Percentiles rank a stretch among this genome's conserved stretches.
These are phyloP conservation scores for Linaria vulgaris DNA, from an alignment of 257 asterid species.

Conservation along the genomic window DNA sequence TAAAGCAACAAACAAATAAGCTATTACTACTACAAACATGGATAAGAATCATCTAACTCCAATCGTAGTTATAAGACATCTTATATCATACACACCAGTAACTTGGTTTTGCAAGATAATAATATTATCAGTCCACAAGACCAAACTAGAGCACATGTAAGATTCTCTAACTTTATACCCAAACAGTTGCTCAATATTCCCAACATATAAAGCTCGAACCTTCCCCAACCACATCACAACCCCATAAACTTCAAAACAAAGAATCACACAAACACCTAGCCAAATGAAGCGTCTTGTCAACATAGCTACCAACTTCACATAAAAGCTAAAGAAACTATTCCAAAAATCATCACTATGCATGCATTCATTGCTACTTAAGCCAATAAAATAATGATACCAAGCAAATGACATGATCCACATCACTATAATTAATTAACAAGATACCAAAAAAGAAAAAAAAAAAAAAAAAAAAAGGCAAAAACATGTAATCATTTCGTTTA, in stretches of 20 bases:
- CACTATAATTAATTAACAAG: too few species aligned
- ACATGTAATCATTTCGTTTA: too few species aligned
- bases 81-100: not conserved
- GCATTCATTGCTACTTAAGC: too few species aligned
- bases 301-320: not conserved
- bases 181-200: not conserved
- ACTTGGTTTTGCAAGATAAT: not conserved
- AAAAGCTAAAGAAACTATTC: not conserved
- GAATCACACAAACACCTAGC: too few species aligned
- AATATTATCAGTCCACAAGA: not conserved
- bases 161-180: not conserved
- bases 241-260: conserved; percentile 11
- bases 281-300: too few species aligned
- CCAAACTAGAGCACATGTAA: not conserved
- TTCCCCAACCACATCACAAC: conserved; percentile 9
- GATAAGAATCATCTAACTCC: conserved; percentile 3
- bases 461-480: too few species aligned
- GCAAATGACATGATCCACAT: too few species aligned
- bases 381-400: not conserved
- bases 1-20: conserved; percentile 6
- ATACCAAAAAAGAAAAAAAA: too few species aligned
- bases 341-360: conserved; percentile 13
- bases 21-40: conserved; percentile 11
- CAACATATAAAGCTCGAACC: conserved; percentile 16
- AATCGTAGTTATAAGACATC: not conserved